Conservation (phyloP, 257 asterid species). For the Salvia splendens region DNA sequence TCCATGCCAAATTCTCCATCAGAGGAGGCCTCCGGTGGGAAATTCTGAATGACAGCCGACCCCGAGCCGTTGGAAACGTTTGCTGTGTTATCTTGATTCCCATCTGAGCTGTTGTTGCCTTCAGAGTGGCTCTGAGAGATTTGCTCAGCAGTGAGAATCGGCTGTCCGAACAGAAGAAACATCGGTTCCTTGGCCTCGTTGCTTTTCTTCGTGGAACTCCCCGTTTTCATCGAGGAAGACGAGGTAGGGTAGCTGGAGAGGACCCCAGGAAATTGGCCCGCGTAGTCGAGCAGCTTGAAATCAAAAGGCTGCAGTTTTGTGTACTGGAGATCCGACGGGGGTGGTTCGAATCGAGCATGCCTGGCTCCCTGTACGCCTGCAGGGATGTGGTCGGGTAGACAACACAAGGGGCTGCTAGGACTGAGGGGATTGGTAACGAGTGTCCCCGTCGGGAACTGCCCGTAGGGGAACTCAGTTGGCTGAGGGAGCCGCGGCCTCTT, state of each 20-base stretch:
- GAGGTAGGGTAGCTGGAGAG: slow-evolving; percentile 19
- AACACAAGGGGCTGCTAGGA: slow-evolving; percentile 73
- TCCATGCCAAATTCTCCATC: slow-evolving; percentile 54
- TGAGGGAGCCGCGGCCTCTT: slow-evolving; percentile 69
- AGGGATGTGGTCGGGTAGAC: slow-evolving; percentile 53
- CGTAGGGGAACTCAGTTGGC: slow-evolving; percentile 51
- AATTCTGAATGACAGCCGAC: slow-evolving; percentile 52
- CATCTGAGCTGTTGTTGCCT: slow-evolving; percentile 42
- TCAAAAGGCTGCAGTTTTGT: slow-evolving; percentile 53
- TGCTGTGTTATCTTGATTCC: slow-evolving; percentile 40
- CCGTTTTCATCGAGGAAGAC: slow-evolving; percentile 48
- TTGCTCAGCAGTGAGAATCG: slow-evolving; percentile 68
- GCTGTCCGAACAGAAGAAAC: slow-evolving; percentile 65
- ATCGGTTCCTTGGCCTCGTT: slow-evolving; percentile 37
- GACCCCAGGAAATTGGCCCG: slow-evolving; percentile 7
- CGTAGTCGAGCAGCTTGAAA: slow-evolving; percentile 43
- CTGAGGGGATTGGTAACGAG: slow-evolving; percentile 51
- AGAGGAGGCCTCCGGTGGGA: slow-evolving; percentile 45
- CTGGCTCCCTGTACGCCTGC: slow-evolving; percentile 98
- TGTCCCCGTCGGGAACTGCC: slow-evolving; percentile 40
- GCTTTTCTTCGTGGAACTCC: slow-evolving; percentile 36
- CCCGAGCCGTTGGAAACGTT: slow-evolving; percentile 58
- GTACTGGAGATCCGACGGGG: slow-evolving; percentile 49
- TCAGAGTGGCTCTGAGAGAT: slow-evolving; percentile 48
- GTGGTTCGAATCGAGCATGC: slow-evolving; percentile 60